Conservation (phyloP, 1,139 yeast species). For the Protomyces inundatus region DNA sequence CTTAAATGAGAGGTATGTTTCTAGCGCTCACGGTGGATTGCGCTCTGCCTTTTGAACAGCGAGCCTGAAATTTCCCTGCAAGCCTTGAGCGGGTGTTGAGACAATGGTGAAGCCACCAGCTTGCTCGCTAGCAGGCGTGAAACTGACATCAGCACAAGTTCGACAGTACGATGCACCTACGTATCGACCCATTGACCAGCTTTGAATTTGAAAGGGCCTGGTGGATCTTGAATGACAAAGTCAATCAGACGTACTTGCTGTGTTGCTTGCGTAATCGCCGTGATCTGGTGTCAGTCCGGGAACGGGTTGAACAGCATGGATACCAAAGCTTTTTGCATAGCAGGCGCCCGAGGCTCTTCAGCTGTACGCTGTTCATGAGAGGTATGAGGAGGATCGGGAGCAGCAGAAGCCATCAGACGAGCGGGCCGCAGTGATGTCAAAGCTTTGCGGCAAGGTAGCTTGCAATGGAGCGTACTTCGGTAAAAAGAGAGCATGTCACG, state of each 20-base stretch:
- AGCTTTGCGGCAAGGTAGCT: too few relatives aligned
- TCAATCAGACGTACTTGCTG: slow-evolving; percentile 17
- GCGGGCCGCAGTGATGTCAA: too few relatives aligned
- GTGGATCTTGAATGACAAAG: neutral
- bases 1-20: neutral
- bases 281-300: neutral
- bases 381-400: neutral
- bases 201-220: slow-evolving; percentile 19
- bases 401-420: slow-evolving; percentile 9
- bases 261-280: slow-evolving; percentile 17
- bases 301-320: neutral
- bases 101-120: slow-evolving; percentile 25
- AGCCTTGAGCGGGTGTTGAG: slow-evolving; percentile 18
- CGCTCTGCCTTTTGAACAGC: slow-evolving; percentile 22
- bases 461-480: too few relatives aligned
- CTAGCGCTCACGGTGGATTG: slow-evolving; percentile 6
- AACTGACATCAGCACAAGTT: neutral
- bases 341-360: slow-evolving; percentile 7
- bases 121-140: slow-evolving; percentile 16
- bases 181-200: slow-evolving; percentile 26
- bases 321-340: neutral
- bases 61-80: slow-evolving; percentile 11
- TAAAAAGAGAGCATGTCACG: too few relatives aligned
- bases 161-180: neutral
- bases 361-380: slow-evolving; percentile 17